phyloP scores from a whole-genome alignment of 768 basidiomycete species.

The Calvatia gigantea region DNA sequence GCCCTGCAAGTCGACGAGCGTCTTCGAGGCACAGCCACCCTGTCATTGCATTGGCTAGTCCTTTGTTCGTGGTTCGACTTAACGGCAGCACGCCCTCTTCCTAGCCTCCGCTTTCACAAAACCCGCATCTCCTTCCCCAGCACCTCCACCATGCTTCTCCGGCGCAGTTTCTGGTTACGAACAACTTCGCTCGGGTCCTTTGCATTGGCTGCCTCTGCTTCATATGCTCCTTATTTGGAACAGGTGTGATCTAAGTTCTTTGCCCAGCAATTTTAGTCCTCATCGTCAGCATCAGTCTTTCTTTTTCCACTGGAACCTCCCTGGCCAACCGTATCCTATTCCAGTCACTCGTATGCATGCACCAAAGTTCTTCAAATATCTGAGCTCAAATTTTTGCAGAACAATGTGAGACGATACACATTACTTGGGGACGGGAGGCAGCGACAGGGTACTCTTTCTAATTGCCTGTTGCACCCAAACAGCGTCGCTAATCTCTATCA shows the following conservation, averaged over 20 bases:
- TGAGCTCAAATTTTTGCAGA: slow-evolving; percentile 21
- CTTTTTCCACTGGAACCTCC: slow-evolving; percentile 38
- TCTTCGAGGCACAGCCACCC: background rate
- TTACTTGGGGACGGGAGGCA: slow-evolving; percentile 36
- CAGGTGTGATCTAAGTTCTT: slow-evolving; percentile 21
- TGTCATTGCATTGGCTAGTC: background rate
- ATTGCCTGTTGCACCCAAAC: background rate
- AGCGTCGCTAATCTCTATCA: slow-evolving; percentile 21
- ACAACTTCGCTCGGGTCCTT: background rate
- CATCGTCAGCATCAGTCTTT: slow-evolving; percentile 30
- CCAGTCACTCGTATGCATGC: slow-evolving; percentile 34
- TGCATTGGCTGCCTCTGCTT: background rate
- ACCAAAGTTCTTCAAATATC: background rate
- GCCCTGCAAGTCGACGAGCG: background rate
- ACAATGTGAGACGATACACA: slow-evolving; percentile 42
- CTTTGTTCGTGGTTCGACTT: background rate
- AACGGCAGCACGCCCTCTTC: background rate
- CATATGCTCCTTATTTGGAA: slow-evolving; percentile 20
- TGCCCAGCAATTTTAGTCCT: background rate
- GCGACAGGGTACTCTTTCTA: slow-evolving; percentile 34
- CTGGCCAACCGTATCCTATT: slow-evolving; percentile 31
- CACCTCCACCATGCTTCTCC: background rate
- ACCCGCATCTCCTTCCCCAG: background rate
- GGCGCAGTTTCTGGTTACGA: background rate
- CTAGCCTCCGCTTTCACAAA: background rate